These are phyloP conservation scores for Cotoneaster glaucophyllus DNA, from an alignment of 306 rosid species.

Conservation along the genomic window DNA sequence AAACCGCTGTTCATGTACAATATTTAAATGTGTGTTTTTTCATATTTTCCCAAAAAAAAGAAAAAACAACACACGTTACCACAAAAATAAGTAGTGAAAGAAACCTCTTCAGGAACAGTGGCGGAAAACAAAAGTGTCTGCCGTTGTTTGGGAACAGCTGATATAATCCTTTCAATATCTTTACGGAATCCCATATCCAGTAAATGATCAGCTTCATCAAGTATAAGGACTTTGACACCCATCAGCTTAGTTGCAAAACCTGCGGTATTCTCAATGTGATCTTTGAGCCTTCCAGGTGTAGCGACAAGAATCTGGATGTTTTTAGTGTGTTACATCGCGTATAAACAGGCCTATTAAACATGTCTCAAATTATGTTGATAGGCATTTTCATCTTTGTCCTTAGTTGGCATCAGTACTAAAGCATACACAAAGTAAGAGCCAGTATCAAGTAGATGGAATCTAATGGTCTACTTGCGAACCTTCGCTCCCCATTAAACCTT, in stretches of 20 bases:
- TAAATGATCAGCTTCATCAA: slow-evolving; percentile 97
- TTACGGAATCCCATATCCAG: slow-evolving; percentile 97
- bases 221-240: slow-evolving; percentile 92
- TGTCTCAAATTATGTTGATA: neutral
- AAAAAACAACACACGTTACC: neutral
- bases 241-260: slow-evolving; percentile 90
- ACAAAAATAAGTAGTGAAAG: neutral
- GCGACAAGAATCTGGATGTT: slow-evolving; percentile 88
- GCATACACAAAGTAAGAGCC: neutral
- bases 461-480: neutral
- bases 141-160: slow-evolving; percentile 83
- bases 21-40: neutral
- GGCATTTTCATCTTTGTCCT: neutral
- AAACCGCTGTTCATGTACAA: neutral
- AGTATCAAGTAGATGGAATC: neutral
- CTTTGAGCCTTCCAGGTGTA: slow-evolving; percentile 98
- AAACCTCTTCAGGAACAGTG: slow-evolving; percentile 86
- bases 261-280: slow-evolving; percentile 83
- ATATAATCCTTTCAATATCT: slow-evolving; percentile 82
- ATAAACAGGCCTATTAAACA: slow-evolving; percentile 2
- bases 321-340: neutral
- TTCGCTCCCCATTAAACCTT: neutral
- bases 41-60: neutral
- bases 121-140: slow-evolving; percentile 94
- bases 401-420: neutral